Base-by-base conservation (phyloP, 176 grass and related monocot species). In the Musa acuminata region DNA sequence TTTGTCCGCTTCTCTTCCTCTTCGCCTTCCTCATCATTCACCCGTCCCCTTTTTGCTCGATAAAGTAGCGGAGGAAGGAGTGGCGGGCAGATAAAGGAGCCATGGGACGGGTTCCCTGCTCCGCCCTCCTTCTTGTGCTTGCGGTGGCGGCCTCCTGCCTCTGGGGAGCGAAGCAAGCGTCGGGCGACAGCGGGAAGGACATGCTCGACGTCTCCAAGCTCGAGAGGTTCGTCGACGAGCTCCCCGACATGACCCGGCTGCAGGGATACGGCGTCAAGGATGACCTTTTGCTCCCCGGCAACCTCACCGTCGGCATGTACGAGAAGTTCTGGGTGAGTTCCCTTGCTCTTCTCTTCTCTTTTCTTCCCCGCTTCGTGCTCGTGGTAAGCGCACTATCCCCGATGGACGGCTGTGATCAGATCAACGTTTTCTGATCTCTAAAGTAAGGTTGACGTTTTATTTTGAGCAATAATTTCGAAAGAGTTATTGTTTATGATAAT, bases 191-290 rank as follows among this genome's bases (percentile, higher is more conserved):
- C 35, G 26, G 10, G 53, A 63, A 63, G 8, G 11, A 9, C 11
- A 35, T 90, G 1, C 48, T 90, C 49, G 65, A 83, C 64, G 77
- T 87, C 48, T 55, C 55, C 2, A 19, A 53, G 77, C 90, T 97
- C 62, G 83, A 97, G 85, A 97, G 85, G 84, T 93, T 97, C 80
- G 87, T 93, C 13, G 93, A 97, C 62, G 93, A 97, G 83, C 85
- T 97, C 49, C 93, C 94, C 16, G 69, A 85, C 52, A 91, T 93
- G 84, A 86, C 90, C 4, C 84, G 68, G 84, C 77, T 93, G 23
- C 87, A 81, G 53, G 90, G 87, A 6, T 97, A 84, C 72, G 79
- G 57, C 53, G 68, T 87, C 8, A 49, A 52, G 0, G 73, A 63
- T 57, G 93, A 90, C 14, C 5, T 13, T n/a, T 75, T 81, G 66